Evolutionary conservation across 352 stramenopile genomes (phyloP), one percentile per base, ranked within the genome.

Genomic region (Phytophthora capsici): DNA sequence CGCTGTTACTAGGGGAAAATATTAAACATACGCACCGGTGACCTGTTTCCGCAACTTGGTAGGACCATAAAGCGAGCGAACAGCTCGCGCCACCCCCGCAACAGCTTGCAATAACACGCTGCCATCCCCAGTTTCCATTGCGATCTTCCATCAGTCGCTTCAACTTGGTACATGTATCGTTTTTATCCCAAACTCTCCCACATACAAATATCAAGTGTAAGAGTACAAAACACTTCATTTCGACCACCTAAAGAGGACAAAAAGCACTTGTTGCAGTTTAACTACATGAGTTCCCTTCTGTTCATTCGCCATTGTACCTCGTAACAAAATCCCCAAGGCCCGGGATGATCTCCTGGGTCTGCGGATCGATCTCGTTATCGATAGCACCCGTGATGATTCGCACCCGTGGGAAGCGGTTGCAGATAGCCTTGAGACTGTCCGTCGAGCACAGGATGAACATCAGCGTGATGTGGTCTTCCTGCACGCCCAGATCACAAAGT

Each of bases 271-370:
- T 41, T 20, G 36, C 14, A 8, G 4, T 3, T 41, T 34, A 34
- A 6, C 6, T 16, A 41, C n/a, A 41, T 20, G n/a, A n/a, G 14
- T 20, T 14, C 8, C 1, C 13, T 46, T 3, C 7, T 14, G 9
- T 10, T 66, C 17, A 60, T 17, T 28, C 23, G 26, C 58, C 63
- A 26, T 82, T 82, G 65, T 84, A 88, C 1, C 76, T 60, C 16
- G 57, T 32, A 1, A 79, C 40, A 34, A 88, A 88, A 57, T 84
- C 70, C 6, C 74, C 66, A 2, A 88, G 45, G 4, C 75, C 72
- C 0, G 61, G 61, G 47, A 71, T 53, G 14, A 73, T 80, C 17
- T 41, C 69, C 12, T 67, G 57, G 2, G 63, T 72, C 20, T 56
- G 38, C 6, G 40, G 30, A 22, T 77, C 59, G 16, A 63, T 44